Conservation (phyloP, 768 basidiomycete genomes). For the Tulasnella sp. region DNA sequence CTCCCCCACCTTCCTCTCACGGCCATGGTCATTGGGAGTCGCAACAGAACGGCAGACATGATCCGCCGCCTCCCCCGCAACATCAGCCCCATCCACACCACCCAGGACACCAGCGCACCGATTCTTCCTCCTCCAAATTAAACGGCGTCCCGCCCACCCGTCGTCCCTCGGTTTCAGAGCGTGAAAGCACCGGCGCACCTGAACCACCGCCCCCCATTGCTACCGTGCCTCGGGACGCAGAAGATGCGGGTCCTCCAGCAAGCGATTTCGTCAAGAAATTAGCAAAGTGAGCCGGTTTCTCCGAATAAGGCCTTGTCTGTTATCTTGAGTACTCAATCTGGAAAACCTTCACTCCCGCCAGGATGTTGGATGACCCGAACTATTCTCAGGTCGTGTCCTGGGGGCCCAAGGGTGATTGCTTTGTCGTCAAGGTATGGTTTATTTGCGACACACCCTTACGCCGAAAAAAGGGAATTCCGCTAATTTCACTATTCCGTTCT, state of each 20-base stretch:
- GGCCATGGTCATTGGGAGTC: conserved; percentile 23
- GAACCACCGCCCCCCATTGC: conserved; percentile 6
- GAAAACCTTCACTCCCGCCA: conserved; percentile 29
- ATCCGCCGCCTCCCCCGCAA: conserved; percentile 18
- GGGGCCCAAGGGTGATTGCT: conserved; percentile 78
- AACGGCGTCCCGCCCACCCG: conserved; percentile 14
- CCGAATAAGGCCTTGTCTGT: conserved; percentile 7
- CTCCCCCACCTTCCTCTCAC: conserved; percentile 19
- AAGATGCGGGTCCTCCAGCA: conserved; percentile 78
- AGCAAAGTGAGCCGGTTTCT: conserved; percentile 57
- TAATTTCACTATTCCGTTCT: not conserved
- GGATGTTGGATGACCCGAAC: conserved; percentile 79
- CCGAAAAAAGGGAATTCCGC: not conserved
- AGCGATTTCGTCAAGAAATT: conserved; percentile 92
- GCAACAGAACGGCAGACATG: conserved; percentile 14
- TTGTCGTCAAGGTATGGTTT: conserved; percentile 66
- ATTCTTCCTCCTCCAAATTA: conserved; percentile 22
- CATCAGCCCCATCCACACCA: conserved; percentile 5
- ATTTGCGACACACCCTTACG: not conserved
- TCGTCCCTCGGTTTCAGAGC: conserved; percentile 9
- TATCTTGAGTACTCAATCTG: conserved; percentile 3
- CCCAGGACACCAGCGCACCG: not conserved
- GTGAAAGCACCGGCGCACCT: conserved; percentile 6
- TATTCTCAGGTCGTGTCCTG: conserved; percentile 72
- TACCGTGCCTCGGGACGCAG: conserved; percentile 32